Evolutionary conservation across 106 monocot species (phyloP), one percentile per base, ranked within the genome.

Genomic region (Dendrobium officinale): DNA sequence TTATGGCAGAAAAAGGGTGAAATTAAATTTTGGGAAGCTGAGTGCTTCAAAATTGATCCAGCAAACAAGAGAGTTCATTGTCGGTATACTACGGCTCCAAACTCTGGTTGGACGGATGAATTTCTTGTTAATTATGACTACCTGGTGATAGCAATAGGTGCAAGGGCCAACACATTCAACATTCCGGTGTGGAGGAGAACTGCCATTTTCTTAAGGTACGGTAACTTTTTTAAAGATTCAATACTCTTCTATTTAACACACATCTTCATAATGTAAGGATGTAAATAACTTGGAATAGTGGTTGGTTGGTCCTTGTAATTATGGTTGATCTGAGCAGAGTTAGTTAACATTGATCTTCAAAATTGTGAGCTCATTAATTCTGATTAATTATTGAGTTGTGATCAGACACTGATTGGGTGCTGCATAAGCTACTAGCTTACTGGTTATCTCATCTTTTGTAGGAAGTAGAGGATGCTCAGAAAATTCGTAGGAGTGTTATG

Each of bases 201-300:
- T 90, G 87, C 41, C 87, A 87, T 85, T 90, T 90, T 75, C 73
- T 90, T 5, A 90, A 90, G 90, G 90, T 76, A 76, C 24, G 1
- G 0, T 13, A 76, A 47, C 9, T 48, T 74, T 74, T 40, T 42
- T 74, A 33, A 70, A 9, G 27, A 16, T 33, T 70, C 33, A 70
- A 15, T 70, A 33, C 70, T 70, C 37, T 70, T 37, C 70, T 37
- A 70, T 37, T 40, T 4, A n/a, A 22, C 61, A 61, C n/a, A 61
- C 61, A 70, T 70, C 13, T 70, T 70, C 70, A 70, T 24, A 61
- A 51, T 61, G 19, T 61, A 3, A n/a, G n/a, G 61, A 61, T 61
- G 19, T 8, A 61, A n/a, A 61, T 61, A 4, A 61, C 61, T 22
- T 61, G 22, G 15, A 20, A 61, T 20, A 61, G 22, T 22, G 61